phyloP scores from a whole-genome alignment of 352 stramenopile species.

The Globisporangium spiculum region DNA sequence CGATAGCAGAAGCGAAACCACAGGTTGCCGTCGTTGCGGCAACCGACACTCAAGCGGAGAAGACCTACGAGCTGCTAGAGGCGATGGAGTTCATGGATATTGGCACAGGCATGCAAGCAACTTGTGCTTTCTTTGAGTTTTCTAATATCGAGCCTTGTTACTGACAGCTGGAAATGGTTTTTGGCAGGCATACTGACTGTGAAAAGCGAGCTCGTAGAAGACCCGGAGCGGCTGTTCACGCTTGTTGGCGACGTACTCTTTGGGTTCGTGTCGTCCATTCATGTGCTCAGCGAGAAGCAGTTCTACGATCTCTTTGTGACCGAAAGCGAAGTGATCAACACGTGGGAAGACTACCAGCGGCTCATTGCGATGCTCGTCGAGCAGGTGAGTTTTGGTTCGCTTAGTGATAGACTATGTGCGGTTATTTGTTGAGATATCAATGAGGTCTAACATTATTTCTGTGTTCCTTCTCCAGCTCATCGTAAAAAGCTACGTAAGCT shows the following conservation, averaged over 20 bases:
- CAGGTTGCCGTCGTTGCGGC: neutral
- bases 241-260: constrained; percentile 61
- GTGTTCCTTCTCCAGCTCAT: constrained; percentile 44
- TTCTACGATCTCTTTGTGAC: constrained; percentile 72
- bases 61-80: constrained; percentile 82
- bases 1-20: neutral
- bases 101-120: constrained; percentile 41
- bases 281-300: constrained; percentile 61
- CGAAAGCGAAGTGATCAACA: constrained; percentile 78
- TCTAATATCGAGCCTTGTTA: too few species aligned
- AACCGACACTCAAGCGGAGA: constrained; percentile 35
- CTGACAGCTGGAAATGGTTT: constrained; percentile 2
- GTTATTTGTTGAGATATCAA: neutral
- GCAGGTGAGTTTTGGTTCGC: constrained; percentile 29
- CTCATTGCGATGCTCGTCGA: constrained; percentile 86
- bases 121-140: neutral
- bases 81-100: constrained; percentile 90
- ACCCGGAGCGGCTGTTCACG: constrained; percentile 56
- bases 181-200: constrained; percentile 70
- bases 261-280: constrained; percentile 57
- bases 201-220: constrained; percentile 81
- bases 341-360: constrained; percentile 78
- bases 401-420: neutral
- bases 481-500: constrained; percentile 62
- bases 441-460: neutral